Evolutionary conservation across 768 basidiomycete genomes (phyloP).

Genomic region (Agrocybe chaxingu): DNA sequence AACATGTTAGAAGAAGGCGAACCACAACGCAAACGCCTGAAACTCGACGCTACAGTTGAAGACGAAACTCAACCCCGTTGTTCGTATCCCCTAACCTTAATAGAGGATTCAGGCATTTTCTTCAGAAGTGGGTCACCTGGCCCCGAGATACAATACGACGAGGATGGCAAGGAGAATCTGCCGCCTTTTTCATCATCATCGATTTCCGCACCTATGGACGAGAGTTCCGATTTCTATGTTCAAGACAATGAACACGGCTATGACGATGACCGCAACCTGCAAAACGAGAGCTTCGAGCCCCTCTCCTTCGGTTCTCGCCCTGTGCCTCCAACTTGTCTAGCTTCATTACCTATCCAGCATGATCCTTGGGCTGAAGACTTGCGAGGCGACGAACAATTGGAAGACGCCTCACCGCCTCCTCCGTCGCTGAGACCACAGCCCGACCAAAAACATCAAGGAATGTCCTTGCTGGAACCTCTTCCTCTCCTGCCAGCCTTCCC

Average conservation of each 20-base stretch:
- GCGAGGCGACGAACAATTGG: neutral
- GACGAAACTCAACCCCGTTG: neutral
- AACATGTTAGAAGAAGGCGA: no score
- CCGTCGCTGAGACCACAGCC: neutral
- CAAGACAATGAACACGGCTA: neutral
- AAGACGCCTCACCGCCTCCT: neutral
- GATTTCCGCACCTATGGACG: constrained; percentile 1
- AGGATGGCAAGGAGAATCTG: constrained; percentile 19
- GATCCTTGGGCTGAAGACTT: neutral
- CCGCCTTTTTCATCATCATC: constrained; percentile 11
- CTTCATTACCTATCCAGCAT: neutral
- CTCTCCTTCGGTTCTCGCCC: constrained; percentile 9
- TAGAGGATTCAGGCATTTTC: no score
- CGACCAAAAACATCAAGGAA: neutral
- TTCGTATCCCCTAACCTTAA: no score
- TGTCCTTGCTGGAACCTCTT: neutral
- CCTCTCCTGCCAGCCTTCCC: neutral
- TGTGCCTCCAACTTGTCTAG: neutral
- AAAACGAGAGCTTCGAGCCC: constrained; percentile 7
- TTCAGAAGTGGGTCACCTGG: neutral
- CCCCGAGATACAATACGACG: neutral
- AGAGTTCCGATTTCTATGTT: neutral
- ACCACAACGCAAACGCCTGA: neutral
- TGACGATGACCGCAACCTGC: neutral
- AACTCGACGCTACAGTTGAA: neutral